These are phyloP conservation scores for Coelastrella sp. DNA, from an alignment of 139 green algal species.

Conservation along the genomic window DNA sequence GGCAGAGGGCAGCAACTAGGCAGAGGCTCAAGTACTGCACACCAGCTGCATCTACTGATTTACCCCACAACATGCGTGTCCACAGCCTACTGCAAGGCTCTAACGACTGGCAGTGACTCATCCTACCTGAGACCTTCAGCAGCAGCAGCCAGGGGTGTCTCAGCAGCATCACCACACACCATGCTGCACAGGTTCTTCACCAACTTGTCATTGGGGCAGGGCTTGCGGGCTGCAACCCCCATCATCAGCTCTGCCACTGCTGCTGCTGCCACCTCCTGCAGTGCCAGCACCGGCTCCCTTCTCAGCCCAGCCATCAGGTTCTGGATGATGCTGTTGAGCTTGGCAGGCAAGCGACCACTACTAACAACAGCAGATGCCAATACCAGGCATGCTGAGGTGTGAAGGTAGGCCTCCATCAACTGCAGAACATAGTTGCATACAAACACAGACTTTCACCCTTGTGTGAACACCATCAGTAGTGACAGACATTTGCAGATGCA, in stretches of 20 bases:
- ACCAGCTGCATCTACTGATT: no score
- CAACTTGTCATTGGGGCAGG: conserved; percentile 91
- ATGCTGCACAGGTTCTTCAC: conserved; percentile 87
- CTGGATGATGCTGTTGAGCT: conserved; percentile 95
- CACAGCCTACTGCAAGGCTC: neutral
- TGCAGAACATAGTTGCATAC: no score
- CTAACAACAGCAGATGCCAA: conserved; percentile 76
- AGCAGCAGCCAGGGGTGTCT: conserved; percentile 57
- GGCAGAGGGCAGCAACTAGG: no score
- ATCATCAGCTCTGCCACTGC: conserved; percentile 83
- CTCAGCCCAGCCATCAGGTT: conserved; percentile 90
- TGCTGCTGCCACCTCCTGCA: conserved; percentile 67
- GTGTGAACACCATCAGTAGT: no score
- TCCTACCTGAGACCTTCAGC: conserved; percentile 38
- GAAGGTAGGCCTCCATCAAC: conserved; percentile 66
- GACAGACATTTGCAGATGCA: no score
- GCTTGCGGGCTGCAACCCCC: conserved; percentile 66
- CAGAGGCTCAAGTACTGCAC: no score
- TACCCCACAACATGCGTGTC: no score
- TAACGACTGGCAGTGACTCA: neutral
- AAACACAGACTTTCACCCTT: no score
- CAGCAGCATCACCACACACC: conserved; percentile 72
- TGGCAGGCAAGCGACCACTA: conserved; percentile 74
- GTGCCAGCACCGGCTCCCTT: conserved; percentile 62
- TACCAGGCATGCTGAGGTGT: conserved; percentile 57